A percentile compares a stretch with the other conserved stretches of the same genome.
phyloP scores from a whole-genome alignment of 208 protist genomes.

The Trypanosoma caninum region DNA sequence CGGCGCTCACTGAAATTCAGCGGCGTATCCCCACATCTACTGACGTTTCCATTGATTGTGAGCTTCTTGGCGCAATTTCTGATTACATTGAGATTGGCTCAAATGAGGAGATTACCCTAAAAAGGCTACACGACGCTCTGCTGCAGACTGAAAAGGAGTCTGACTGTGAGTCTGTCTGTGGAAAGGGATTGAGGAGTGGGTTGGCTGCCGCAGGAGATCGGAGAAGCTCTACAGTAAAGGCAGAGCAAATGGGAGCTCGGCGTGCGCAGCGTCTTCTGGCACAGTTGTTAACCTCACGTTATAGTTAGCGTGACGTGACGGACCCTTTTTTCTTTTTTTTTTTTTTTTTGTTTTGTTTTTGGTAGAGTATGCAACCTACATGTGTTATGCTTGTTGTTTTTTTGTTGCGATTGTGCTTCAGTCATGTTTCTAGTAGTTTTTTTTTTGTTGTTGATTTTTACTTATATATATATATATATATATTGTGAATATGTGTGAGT shows the following conservation, averaged over 20 bases:
- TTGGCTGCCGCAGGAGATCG: not conserved
- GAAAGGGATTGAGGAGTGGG: not conserved
- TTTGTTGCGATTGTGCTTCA: not conserved
- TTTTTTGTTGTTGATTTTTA: not conserved
- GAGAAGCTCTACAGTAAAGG: not conserved
- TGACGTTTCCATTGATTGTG: not conserved
- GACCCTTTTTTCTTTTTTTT: not conserved
- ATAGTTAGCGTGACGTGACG: not conserved
- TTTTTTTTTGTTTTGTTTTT: too few species aligned
- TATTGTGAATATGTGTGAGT: not conserved
- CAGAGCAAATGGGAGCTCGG: conserved; percentile 19
- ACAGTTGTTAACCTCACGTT: conserved; percentile 1
- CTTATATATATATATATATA: not conserved
- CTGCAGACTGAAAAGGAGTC: not conserved
- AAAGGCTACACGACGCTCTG: conserved; percentile 3
- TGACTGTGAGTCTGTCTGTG: not conserved
- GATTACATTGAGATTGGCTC: conserved; percentile 26
- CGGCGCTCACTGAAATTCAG: conserved; percentile 19
- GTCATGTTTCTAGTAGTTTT: not conserved
- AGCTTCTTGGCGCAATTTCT: conserved; percentile 15
- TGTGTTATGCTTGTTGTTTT: not conserved
- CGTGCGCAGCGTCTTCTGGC: conserved; percentile 18
- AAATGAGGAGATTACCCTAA: conserved; percentile 2
- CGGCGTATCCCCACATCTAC: not conserved
- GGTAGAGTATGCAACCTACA: too few species aligned